phyloP scores from a whole-genome alignment of 78 protist genomes.

The Pigoraptor vietnamica region DNA sequence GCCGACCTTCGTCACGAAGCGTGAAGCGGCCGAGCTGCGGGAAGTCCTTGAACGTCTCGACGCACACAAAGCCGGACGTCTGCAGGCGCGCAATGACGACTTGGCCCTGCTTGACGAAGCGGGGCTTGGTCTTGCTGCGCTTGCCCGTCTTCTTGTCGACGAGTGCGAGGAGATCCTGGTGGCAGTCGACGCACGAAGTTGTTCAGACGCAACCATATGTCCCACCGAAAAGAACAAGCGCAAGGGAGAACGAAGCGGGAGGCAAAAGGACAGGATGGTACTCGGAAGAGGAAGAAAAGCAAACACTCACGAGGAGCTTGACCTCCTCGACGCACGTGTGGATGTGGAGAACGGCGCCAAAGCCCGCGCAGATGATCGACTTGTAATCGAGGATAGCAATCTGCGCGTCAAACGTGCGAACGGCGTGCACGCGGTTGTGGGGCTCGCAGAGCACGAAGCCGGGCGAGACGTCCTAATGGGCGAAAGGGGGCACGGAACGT shows the following conservation, averaged over 20 bases:
- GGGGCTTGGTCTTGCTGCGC: slow-evolving; percentile 67
- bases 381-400: slow-evolving; percentile 68
- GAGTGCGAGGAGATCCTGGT: slow-evolving; percentile 37
- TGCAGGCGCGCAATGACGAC: slow-evolving; percentile 63
- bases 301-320: not conserved
- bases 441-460: slow-evolving; percentile 35
- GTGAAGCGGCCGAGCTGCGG: slow-evolving; percentile 91
- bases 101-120: slow-evolving; percentile 64
- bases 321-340: slow-evolving; percentile 78
- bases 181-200: too few species aligned
- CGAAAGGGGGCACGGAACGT: too few species aligned
- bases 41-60: slow-evolving; percentile 66
- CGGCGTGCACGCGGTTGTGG: slow-evolving; percentile 33
- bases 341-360: slow-evolving; percentile 69
- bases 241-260: not conserved
- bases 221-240: too few species aligned
- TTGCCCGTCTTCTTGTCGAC: slow-evolving; percentile 81
- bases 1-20: slow-evolving; percentile 89
- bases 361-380: slow-evolving; percentile 57
- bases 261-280: not conserved
- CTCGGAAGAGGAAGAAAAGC: not conserved
- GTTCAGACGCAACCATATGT: not conserved
- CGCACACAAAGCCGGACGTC: slow-evolving; percentile 47
- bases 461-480: not conserved
- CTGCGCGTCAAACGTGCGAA: slow-evolving; percentile 60